Percentiles rank a stretch among this genome's conserved stretches.
Conservation (phyloP, 306 rosid species). For the Hylodesmum podocarpum region DNA sequence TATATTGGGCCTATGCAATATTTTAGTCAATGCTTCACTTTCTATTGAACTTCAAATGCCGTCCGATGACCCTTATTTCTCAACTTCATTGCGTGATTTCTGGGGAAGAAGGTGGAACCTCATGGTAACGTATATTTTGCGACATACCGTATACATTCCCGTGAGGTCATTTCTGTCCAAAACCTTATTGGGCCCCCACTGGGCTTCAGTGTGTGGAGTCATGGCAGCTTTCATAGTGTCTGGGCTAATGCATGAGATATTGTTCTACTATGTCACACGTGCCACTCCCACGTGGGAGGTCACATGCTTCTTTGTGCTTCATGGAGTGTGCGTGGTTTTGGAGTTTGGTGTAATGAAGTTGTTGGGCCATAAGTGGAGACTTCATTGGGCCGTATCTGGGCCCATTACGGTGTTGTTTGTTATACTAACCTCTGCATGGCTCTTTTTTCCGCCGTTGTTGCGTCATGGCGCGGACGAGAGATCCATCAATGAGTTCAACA, state of each 20-base stretch:
- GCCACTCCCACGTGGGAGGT: conserved; percentile 80
- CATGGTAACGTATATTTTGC: conserved; percentile 56
- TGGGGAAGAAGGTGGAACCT: conserved; percentile 89
- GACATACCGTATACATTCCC: conserved; percentile 48
- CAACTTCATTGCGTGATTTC: conserved; percentile 69
- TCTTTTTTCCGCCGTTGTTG: conserved; percentile 58
- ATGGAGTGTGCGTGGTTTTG: conserved; percentile 49
- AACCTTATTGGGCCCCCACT: conserved; percentile 20
- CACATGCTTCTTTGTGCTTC: conserved; percentile 59
- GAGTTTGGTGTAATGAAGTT: conserved; percentile 51
- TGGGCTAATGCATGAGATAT: conserved; percentile 61
- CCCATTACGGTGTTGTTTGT: conserved; percentile 43
- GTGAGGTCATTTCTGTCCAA: not conserved
- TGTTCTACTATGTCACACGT: conserved; percentile 55
- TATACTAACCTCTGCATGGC: conserved; percentile 42
- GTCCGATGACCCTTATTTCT: conserved; percentile 60
- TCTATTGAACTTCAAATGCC: conserved; percentile 55
- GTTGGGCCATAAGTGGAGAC: conserved; percentile 15
- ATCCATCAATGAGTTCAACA: conserved; percentile 15
- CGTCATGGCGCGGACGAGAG: conserved; percentile 45
- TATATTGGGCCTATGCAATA: conserved; percentile 29
- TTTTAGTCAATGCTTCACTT: not conserved
- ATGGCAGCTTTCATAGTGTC: conserved; percentile 42
- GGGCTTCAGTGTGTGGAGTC: conserved; percentile 15
- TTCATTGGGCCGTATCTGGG: conserved; percentile 39